Evolutionary conservation across 345 rosid species (phyloP).

Genomic region (Orychophragmus violaceus): DNA sequence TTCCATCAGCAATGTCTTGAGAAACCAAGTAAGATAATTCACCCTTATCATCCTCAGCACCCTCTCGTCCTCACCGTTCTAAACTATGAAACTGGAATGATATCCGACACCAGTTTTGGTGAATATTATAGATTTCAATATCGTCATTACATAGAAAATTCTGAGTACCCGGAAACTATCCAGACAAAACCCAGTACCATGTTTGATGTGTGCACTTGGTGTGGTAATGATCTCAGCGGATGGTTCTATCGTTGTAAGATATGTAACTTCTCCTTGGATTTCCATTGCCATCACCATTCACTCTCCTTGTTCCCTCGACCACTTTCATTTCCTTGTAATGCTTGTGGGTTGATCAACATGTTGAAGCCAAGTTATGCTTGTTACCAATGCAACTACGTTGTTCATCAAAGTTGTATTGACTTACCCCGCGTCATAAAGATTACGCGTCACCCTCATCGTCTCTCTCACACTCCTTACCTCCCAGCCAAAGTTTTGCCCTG

Average conservation of each 20-base stretch:
- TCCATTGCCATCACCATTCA: background rate
- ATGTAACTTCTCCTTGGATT: background rate
- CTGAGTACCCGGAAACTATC: no score
- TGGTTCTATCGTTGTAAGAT: background rate
- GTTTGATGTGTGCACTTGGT: background rate
- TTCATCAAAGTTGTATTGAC: background rate
- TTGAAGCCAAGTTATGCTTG: background rate
- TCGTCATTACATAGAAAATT: no score
- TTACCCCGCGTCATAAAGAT: background rate
- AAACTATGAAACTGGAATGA: background rate
- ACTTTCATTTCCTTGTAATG: background rate
- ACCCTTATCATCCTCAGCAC: background rate
- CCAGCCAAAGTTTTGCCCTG: background rate
- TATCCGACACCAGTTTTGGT: background rate
- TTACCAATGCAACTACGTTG: background rate
- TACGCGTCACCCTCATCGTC: background rate
- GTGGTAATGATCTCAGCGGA: background rate
- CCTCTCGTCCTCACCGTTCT: background rate
- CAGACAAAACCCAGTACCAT: background rate
- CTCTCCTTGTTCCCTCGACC: background rate
- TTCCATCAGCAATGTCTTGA: background rate
- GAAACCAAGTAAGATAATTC: background rate
- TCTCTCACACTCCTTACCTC: background rate
- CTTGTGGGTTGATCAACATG: background rate
- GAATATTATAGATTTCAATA: no score